A percentile compares a stretch with the other conserved stretches of the same genome.
These are phyloP conservation scores for Exophiala xenobiotica DNA, from an alignment of 2,329 filamentous ascomycete genomes.

Conservation along the genomic window DNA sequence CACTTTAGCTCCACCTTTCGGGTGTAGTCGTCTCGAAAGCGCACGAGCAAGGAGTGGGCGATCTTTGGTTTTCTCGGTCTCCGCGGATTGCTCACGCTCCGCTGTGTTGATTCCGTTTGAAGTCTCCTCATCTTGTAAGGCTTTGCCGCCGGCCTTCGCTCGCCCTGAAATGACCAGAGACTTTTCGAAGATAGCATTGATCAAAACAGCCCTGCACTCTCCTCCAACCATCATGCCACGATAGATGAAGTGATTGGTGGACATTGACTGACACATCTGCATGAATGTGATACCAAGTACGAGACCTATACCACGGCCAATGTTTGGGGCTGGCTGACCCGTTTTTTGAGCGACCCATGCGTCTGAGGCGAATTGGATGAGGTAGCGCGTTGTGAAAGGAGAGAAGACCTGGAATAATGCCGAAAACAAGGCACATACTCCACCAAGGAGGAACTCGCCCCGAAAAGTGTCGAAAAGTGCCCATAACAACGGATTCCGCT, in stretches of 20 bases:
- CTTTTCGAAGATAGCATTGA: conserved; percentile 87
- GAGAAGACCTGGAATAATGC: conserved; percentile 74
- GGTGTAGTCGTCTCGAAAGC: conserved; percentile 44
- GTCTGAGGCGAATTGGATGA: conserved; percentile 80
- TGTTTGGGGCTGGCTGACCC: conserved; percentile 58
- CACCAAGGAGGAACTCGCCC: conserved; percentile 80
- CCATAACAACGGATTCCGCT: conserved; percentile 72
- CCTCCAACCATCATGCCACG: conserved; percentile 89
- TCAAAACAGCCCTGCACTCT: conserved; percentile 75
- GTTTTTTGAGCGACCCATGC: conserved; percentile 67
- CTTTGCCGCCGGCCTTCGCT: conserved; percentile 76
- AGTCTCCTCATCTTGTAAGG: conserved; percentile 48
- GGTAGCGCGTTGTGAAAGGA: conserved; percentile 79
- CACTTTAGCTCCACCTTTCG: conserved; percentile 36
- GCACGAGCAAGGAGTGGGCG: conserved; percentile 23
- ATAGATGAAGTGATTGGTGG: conserved; percentile 89
- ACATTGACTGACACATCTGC: conserved; percentile 78
- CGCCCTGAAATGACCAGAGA: conserved; percentile 83
- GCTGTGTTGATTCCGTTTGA: conserved; percentile 49
- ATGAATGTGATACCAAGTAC: conserved; percentile 81
- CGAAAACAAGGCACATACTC: conserved; percentile 71
- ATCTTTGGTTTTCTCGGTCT: conserved; percentile 39
- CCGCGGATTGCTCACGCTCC: too few relatives aligned
- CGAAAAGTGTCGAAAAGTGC: conserved; percentile 85
- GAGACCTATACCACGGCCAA: conserved; percentile 76